Evolutionary conservation across 306 rosid genomes (phyloP).

Genomic region (Abrus precatorius): DNA sequence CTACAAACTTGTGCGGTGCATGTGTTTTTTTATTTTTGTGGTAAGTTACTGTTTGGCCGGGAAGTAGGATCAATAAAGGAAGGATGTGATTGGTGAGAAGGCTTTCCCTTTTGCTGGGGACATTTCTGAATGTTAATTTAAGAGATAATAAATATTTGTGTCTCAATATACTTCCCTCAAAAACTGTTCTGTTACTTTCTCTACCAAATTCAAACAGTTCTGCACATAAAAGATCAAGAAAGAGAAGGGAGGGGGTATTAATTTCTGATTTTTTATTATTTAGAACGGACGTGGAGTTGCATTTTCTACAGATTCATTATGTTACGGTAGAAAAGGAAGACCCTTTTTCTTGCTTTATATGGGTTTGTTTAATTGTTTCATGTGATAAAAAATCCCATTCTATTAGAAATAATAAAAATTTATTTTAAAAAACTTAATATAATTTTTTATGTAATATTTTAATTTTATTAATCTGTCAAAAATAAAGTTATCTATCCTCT

Average conservation of each 20-base stretch:
- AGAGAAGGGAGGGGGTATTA: neutral
- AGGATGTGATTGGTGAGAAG: slow-evolving; percentile 69
- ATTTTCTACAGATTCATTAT: slow-evolving; percentile 42
- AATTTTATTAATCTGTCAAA: no score
- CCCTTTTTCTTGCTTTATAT: slow-evolving; percentile 1
- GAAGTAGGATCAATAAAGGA: slow-evolving; percentile 42
- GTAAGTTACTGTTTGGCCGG: neutral
- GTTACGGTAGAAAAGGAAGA: slow-evolving; percentile 21
- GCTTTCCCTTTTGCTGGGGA: slow-evolving; percentile 47
- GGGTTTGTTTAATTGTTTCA: no score
- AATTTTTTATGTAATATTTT: no score
- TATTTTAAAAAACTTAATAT: no score
- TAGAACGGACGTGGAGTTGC: slow-evolving; percentile 46
- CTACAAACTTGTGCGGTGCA: neutral
- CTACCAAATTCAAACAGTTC: slow-evolving; percentile 13
- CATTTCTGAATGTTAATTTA: slow-evolving; percentile 38
- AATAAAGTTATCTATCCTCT: no score
- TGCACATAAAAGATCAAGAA: slow-evolving; percentile 1
- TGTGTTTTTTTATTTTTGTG: neutral
- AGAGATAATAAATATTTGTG: slow-evolving; percentile 44
- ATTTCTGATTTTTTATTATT: neutral
- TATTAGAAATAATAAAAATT: no score
- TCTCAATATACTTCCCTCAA: neutral
- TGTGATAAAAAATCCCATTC: no score
- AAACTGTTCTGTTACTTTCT: neutral